Conservation (phyloP, 257 asterid species). For the Cordia subcordata region DNA sequence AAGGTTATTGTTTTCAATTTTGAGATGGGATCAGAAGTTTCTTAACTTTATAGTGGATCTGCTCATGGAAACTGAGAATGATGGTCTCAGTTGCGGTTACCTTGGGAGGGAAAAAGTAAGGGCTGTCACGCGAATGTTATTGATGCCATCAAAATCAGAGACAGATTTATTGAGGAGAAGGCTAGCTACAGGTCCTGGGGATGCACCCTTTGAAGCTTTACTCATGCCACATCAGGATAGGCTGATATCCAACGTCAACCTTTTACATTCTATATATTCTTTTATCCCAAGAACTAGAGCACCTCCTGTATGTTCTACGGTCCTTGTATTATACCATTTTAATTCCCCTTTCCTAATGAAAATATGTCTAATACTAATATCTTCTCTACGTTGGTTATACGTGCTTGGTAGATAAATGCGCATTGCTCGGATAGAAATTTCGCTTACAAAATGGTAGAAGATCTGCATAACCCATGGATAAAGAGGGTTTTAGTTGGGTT, state of each 20-base stretch:
- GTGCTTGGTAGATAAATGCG: conserved; percentile 49
- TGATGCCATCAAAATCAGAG: conserved; percentile 61
- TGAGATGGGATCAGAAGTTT: conserved; percentile 51
- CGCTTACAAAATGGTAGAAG: conserved; percentile 78
- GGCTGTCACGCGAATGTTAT: conserved; percentile 83
- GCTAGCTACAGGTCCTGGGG: conserved; percentile 63
- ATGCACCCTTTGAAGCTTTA: conserved; percentile 83
- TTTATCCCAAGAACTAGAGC: conserved; percentile 93
- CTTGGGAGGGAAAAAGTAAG: conserved; percentile 70
- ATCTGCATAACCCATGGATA: conserved; percentile 91
- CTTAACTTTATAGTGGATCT: conserved; percentile 41
- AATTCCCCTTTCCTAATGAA: neutral
- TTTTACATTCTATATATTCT: conserved; percentile 79
- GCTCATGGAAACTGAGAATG: conserved; percentile 49
- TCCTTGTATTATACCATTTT: conserved; percentile 1
- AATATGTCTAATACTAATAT: neutral
- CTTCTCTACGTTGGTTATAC: neutral
- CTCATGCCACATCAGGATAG: conserved; percentile 71
- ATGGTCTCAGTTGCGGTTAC: conserved; percentile 31
- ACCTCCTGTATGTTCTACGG: conserved; percentile 69
- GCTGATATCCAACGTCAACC: conserved; percentile 58
- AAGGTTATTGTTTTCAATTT: conserved; percentile 59
- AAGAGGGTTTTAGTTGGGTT: conserved; percentile 86
- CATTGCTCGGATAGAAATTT: conserved; percentile 88
- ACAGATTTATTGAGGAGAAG: conserved; percentile 38